Evolutionary conservation across 2,329 filamentous ascomycete genomes (phyloP), one percentile per base, ranked within the genome.

Genomic region (Thelonectria olida): DNA sequence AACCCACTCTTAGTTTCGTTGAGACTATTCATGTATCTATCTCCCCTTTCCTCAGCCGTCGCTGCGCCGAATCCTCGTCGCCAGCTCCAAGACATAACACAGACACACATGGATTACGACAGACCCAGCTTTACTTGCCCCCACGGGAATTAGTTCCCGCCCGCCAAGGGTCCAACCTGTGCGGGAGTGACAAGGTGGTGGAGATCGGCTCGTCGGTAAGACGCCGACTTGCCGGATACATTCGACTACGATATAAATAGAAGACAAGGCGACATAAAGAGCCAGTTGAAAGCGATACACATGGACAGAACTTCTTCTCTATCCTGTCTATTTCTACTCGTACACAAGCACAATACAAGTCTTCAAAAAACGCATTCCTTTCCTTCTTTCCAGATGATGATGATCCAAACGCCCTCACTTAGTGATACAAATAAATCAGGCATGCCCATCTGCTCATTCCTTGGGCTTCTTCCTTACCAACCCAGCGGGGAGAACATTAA

Each of bases 381-480:
- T 13, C 7, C 31, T 34, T 6, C 31, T 27, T 25, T 56, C 54
- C 45, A 34, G 20, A 22, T 19, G 9, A 28, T 20, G 54, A 15
- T 27, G 13, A 17, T 38, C 52, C 54, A 55, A 70, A 59, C 55
- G 42, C 61, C 62, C 23, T 23, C 38, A 48, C 22, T 34, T n/a
- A 41, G 22, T 17, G 55, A 50, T 51, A 51, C 19, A 61, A 61
- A n/a, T 22, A 19, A n/a, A 36, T 44, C 19, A 60, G 12, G 71
- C 20, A 44, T 36, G 22, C 7, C 31, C 28, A 17, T 34, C 41
- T 25, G 12, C 31, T 23, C 42, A 51, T 38, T 17, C 67, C 72
- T 88, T 89, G 23, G 81, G 74, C 74, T 88, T 90, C 77, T 87
- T 88, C 58, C 85, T 80, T 27, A 88, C 75, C 63, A 87, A 75